phyloP scores from a whole-genome alignment of 768 basidiomycete species.

The Hygrocybe punicea region DNA sequence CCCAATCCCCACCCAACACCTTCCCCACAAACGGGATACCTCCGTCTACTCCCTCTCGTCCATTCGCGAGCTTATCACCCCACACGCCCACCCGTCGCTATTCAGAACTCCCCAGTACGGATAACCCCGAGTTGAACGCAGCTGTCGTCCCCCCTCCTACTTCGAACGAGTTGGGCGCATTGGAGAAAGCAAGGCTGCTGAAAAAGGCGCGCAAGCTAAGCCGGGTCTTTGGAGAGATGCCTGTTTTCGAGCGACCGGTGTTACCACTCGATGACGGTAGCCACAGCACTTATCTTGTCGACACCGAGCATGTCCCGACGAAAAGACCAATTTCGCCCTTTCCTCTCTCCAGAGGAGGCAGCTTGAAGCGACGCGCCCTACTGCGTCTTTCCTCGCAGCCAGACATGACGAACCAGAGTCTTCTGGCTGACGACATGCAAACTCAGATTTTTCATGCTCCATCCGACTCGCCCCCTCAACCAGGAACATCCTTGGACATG shows the following conservation, averaged over 20 bases:
- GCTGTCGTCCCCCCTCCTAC: slow-evolving; percentile 18
- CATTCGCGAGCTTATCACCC: neutral
- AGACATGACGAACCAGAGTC: neutral
- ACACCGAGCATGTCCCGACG: neutral
- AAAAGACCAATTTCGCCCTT: neutral
- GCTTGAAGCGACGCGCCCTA: neutral
- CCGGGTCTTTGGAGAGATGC: slow-evolving; percentile 40
- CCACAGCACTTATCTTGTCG: neutral
- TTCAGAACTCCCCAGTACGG: neutral
- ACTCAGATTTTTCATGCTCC: neutral
- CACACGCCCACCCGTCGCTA: neutral
- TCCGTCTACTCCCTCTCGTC: too few relatives aligned
- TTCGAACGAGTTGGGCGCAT: slow-evolving; percentile 32
- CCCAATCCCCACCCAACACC: neutral
- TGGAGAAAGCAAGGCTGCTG: slow-evolving; percentile 38
- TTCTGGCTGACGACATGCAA: neutral
- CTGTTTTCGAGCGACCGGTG: slow-evolving; percentile 13
- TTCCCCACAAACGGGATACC: neutral
- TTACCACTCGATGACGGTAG: neutral
- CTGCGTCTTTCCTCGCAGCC: neutral
- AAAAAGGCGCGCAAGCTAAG: slow-evolving; percentile 45
- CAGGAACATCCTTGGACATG: too few relatives aligned
- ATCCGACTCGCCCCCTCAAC: neutral
- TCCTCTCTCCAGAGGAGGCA: neutral
- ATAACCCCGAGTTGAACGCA: neutral